Conservation (phyloP, 1,139 yeast species). For the Scheffersomyces parashehatae region DNA sequence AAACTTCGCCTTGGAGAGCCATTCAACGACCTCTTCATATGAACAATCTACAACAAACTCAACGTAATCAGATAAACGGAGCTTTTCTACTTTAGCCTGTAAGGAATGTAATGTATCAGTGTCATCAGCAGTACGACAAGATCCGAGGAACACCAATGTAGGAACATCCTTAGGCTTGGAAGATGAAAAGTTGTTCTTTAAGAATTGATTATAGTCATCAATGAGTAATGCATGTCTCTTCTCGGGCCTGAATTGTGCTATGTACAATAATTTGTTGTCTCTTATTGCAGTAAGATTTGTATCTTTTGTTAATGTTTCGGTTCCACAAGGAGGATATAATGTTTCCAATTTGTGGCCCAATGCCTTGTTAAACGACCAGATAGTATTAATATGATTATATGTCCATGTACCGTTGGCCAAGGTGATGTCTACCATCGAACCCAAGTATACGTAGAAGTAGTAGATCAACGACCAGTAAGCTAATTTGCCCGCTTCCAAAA, state of each 20-base stretch:
- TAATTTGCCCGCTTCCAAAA: slow-evolving; percentile 44
- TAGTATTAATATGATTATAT: slow-evolving; percentile 60
- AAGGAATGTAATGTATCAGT: slow-evolving; percentile 56
- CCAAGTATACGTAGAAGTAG: slow-evolving; percentile 64
- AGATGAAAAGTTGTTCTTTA: slow-evolving; percentile 15
- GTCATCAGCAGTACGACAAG: slow-evolving; percentile 75
- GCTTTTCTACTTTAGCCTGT: slow-evolving; percentile 42
- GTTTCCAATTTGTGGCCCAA: slow-evolving; percentile 36
- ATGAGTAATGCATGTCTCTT: slow-evolving; percentile 81
- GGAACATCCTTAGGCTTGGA: slow-evolving; percentile 29
- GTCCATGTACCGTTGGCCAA: slow-evolving; percentile 95
- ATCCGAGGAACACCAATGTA: slow-evolving; percentile 74
- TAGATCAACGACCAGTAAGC: slow-evolving; percentile 71
- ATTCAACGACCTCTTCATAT: slow-evolving; percentile 58
- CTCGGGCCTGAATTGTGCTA: slow-evolving; percentile 96
- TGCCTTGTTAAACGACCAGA: slow-evolving; percentile 51
- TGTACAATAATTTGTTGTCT: slow-evolving; percentile 61
- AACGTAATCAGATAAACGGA: slow-evolving; percentile 51
- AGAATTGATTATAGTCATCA: slow-evolving; percentile 58
- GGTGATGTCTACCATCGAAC: slow-evolving; percentile 64
- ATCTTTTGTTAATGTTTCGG: slow-evolving; percentile 44
- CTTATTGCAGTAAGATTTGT: slow-evolving; percentile 27
- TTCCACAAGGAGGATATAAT: slow-evolving; percentile 87
- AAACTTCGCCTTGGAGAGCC: slow-evolving; percentile 60
- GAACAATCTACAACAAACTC: slow-evolving; percentile 77